Base-by-base conservation (phyloP, 805 yeast species). In the Candida coquimbonensis region DNA sequence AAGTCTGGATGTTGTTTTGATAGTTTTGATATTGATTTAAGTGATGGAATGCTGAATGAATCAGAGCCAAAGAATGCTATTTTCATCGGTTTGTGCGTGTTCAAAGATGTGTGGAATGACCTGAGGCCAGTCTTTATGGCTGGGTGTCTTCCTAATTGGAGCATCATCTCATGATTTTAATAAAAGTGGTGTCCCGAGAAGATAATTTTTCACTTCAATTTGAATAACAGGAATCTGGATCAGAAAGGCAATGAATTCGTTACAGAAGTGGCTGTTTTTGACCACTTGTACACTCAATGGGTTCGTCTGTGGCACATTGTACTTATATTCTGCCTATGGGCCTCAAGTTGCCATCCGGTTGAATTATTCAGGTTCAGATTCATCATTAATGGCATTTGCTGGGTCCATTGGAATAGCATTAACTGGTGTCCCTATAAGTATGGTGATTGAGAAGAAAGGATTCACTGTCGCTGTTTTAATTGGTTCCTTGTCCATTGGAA, bases 51-150 rank as follows among this genome's bases (percentile, higher is more conserved):
- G 53, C 89, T 80, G 62, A 87, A 87, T 21, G 61, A 62, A 57
- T 87, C 96, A 1, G 89, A 77, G 0, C 96, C 96, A 61, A 87
- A 87, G 57, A 78, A 85, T 1, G 88, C 86, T 9, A 87, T 51
- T 34, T 42, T 54, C 8, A 54, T 44, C 4, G 48, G 41, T 8
- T 42, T 32, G 9, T 27, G 11, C 9, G 13, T 33, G 2, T 11
- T 24, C 7, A 3, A 5, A 2, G 36, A 33, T 8, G 36, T 5
- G 27, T 33, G 26, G 38, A 46, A 42, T n/a, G n/a, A 11, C 19
- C 36, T 19, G 7, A 39, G 21, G 8, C 31, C 31, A 29, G 13
- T 29, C 13, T 29, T 29, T 12, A 11, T 13, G 13, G 31, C 7
- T 29, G 13, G 12, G 31, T 9, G 13, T 29, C 31, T 29, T 29